Evolutionary conservation across 2,329 filamentous ascomycete species (phyloP), one percentile per base, ranked within the genome.

Genomic region (Colletotrichum musicola): DNA sequence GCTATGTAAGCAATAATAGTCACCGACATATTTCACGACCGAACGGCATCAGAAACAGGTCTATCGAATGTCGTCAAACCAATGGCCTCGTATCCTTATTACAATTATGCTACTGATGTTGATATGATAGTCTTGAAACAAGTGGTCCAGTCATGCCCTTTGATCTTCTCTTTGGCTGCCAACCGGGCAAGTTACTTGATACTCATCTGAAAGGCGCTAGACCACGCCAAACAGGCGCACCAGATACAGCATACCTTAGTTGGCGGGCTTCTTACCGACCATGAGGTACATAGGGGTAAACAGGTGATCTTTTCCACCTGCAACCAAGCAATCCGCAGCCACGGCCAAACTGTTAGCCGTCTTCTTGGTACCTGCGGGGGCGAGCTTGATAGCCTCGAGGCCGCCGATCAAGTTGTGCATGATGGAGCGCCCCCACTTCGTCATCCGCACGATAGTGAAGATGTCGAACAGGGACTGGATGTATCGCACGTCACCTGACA

Each of bases 241-340:
- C 7, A 35, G 30, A 35, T 35, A 35, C 2, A 35, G 27, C 30
- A 35, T 35, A 35, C 30, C 30, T 47, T 54, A 68, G 27, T 69
- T 68, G 64, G 57, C 54, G 20, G 95, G 94, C 87, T 98, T 98
- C 82, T 93, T 90, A 70, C 90, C 95, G 68, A 98, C 89, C 93
- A 98, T 98, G 77, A 98, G 85, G 83, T 97, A 98, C 95, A 98
- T 98, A 64, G 95, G 95, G 1, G 95, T 98, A 83, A 98, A 98
- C n/a, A 98, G 88, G 80, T 97, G 93, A 84, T 95, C 87, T 79
- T 90, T 89, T 42, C 90, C 95, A 81, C 95, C 95, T 55, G 93
- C 93, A 22, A 97, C 95, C 59, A 98, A 85, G 75, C 89, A 92
- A 81, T 98, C 95, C 12, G 89, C 94, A 38, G 93, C 95, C 67